Evolutionary conservation across 2,329 filamentous ascomycete genomes (phyloP), one percentile per base, ranked within the genome.

Genomic region (Paracoccidioides lutzii): DNA sequence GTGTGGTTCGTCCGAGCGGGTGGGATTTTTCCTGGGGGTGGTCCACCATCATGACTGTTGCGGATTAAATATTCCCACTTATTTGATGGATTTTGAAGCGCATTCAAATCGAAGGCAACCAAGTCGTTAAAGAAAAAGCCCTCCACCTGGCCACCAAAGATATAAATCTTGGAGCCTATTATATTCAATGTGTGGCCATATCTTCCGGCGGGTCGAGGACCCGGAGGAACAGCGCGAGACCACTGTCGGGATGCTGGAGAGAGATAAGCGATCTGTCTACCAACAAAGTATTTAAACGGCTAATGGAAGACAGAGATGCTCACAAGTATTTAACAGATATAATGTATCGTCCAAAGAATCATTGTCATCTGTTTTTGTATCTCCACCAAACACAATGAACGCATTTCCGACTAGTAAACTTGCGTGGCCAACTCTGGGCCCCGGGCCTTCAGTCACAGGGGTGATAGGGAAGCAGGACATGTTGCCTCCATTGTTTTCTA

Each of bases 81-180:
- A 67, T 96, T 97, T 55, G 85, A 84, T 9, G 90, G 84, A 69
- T 87, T 88, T 70, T 97, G 93, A 14, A 98, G 76, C 57, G 93
- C 89, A 66, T 98, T 98, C 54, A 98, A 75, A 67, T 98, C 94
- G 65, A 98, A 98, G 8, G 90, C 90, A 37, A 94, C 82, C 14
- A 98, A 76, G 65, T 98, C 93, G 65, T 98, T 98, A 82, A 98
- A 97, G 67, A 98, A 98, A 67, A 85, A 90, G 4, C 91, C 93
- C 68, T 98, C 93, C 1, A 97, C 91, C 66, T 98, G 93, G 52
- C 93, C 93, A 67, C 93, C 93, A 68, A 98, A 98, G 35, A 98
- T 87, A 73, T 89, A 98, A 45, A 98, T 91, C 68, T 94, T 97
- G 58, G 93, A 97, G 32, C 91, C 91, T 2, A 98, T 75, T 43